Evolutionary conservation across 2,329 filamentous ascomycete species (phyloP), one percentile per base, ranked within the genome.

Genomic region (Pezicula neosporulosa): DNA sequence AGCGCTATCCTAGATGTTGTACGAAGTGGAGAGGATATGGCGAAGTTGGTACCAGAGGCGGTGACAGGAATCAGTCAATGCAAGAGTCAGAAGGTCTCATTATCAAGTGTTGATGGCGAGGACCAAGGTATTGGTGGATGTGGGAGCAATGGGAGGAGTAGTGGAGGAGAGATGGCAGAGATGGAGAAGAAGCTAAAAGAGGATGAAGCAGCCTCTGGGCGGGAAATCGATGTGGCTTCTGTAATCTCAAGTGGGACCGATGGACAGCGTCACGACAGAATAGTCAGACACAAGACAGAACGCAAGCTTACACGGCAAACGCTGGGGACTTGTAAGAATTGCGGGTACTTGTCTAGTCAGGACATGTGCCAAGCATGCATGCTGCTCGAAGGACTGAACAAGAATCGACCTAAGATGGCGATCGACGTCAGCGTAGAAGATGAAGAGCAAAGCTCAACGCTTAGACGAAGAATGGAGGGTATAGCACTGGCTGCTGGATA

Each of bases 1-100:
- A 97, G 92, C 63, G 92, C 93, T 3, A 97, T 99, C 47, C 68
- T 99, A 50, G 94, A 99, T 66, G 90, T 99, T 48, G 93, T 99
- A 27, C 81, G 88, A 52, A 97, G 92, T 65, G 94, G 94, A 36
- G 93, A 97, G 69, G 94, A 97, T 59, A 96, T 99, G 89, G 93
- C 91, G 9, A 84, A 82, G 51, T 74, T 97, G n/a, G 89, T 94
- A 1, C 88, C 88, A 0, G 76, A 76, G 13, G 77, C 80, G 50
- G 68, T 80, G 15, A 70, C 68, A 24, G 73, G 74, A 19, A 67
- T 71, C 8, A 77, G 75, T 57, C 70, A 64, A 35, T 80, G 77
- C 63, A 75, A 72, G 46, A 74, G 70, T 62, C 75, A 68, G 57
- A 67, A 64, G 63, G 67, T 66, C 49, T 59, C 58, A 53, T 58